phyloP scores from a whole-genome alignment of 352 stramenopile species.

The Blastocystis sp. region DNA sequence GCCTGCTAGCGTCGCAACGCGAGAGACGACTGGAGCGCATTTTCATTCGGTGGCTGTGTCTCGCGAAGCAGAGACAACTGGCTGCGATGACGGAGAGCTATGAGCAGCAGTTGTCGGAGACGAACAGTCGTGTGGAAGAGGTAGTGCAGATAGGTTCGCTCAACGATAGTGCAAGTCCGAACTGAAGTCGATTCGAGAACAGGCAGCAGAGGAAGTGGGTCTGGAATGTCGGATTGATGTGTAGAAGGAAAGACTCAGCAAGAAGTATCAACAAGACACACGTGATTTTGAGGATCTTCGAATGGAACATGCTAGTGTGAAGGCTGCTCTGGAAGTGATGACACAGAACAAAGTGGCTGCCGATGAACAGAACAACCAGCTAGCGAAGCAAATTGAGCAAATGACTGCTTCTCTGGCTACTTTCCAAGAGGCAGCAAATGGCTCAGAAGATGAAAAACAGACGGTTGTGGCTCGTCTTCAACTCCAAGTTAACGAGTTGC shows the following conservation, averaged over 20 bases:
- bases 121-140: not conserved
- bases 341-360: not conserved
- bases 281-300: not conserved
- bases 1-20: not conserved
- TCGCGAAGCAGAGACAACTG: not conserved
- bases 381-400: slow-evolving; percentile 36
- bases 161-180: not conserved
- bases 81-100: not conserved
- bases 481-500: slow-evolving; percentile 44
- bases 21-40: not conserved
- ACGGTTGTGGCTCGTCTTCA: slow-evolving; percentile 23
- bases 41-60: not conserved
- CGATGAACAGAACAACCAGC: not conserved
- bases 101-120: not conserved
- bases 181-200: not conserved
- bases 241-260: not conserved
- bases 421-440: slow-evolving; percentile 47
- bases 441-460: not conserved
- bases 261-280: not conserved
- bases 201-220: not conserved
- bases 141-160: not conserved
- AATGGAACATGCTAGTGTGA: not conserved
- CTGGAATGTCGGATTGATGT: not conserved
- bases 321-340: not conserved
- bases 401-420: not conserved